A percentile compares a stretch with the other conserved stretches of the same genome.
Conservation (phyloP, 192 early-diverging fungal genomes). For the Coemansia biformis region DNA sequence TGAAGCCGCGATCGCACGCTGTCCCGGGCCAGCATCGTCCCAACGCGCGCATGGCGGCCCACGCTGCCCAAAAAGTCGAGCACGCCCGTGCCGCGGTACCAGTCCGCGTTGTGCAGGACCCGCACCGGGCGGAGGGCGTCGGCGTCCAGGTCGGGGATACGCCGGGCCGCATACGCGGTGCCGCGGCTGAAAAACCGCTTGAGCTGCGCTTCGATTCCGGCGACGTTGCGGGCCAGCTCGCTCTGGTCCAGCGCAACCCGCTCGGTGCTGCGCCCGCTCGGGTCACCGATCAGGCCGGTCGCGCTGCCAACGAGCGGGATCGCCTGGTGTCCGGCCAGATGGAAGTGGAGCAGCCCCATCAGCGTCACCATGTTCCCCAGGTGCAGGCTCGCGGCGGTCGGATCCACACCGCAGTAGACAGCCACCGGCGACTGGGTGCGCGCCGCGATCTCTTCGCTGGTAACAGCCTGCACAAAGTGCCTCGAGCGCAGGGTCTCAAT, state of each 20-base stretch:
- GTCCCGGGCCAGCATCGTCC: constrained; percentile 80
- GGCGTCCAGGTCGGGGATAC: constrained; percentile 26
- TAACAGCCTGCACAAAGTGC: constrained; percentile 54
- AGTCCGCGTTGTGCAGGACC: constrained; percentile 76
- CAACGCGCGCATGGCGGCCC: constrained; percentile 75
- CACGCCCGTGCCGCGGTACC: constrained; percentile 69
- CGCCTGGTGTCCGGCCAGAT: constrained; percentile 71
- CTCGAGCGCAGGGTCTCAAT: constrained; percentile 45
- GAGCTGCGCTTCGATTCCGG: constrained; percentile 67
- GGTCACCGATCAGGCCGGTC: constrained; percentile 90
- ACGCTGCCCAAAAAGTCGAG: constrained; percentile 72
- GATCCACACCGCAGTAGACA: constrained; percentile 91
- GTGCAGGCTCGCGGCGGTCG: constrained; percentile 85
- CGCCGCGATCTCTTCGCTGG: constrained; percentile 36
- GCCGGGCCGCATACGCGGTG: constrained; percentile 26
- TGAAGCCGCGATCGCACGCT: constrained; percentile 80
- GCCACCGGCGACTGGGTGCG: constrained; percentile 12
- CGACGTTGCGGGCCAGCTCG: constrained; percentile 58
- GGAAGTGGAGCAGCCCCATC: constrained; percentile 82
- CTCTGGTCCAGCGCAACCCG: constrained; percentile 60
- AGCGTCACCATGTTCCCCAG: constrained; percentile 85
- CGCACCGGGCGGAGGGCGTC: constrained; percentile 47
- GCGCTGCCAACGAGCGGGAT: constrained; percentile 88
- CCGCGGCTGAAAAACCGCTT: constrained; percentile 63
- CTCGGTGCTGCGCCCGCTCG: constrained; percentile 79